Evolutionary conservation across 2,329 filamentous ascomycete species (phyloP), one percentile per base, ranked within the genome.

Genomic region (Phialocephala sp.): DNA sequence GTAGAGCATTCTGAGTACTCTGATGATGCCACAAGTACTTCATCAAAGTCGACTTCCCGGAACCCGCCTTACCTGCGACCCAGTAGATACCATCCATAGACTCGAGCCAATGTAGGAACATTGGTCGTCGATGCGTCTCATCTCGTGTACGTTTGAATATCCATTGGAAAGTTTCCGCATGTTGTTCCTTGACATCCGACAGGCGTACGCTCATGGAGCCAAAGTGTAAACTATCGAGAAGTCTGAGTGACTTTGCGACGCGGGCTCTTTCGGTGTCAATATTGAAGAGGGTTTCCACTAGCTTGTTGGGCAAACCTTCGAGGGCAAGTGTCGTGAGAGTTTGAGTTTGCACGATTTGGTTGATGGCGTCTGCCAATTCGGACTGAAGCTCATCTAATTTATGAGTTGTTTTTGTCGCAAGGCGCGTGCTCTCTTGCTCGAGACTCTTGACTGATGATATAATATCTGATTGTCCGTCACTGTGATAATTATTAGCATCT

Each of bases 31-130:
- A 58, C 4, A 72, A 36, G 55, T 66, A 69, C n/a, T 66, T 68
- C 60, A 72, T 68, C 2, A 72, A 45, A 6, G 69, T 72, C 1
- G 63, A 69, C 27, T 69, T 69, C 41, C 73, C 73, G 18, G 67
- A 65, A 12, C 61, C 65, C 8, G 70, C 59, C 15, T 68, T 70
- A 0, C 69, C 69, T 8, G 59, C 45, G 5, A 52, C n/a, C 45
- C 45, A 52, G n/a, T 22, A 52, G 45, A 52, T 52, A 2, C 45
- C 45, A 11, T 27, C 18, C 24, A 20, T 11, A 3, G 5, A 8
- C 45, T 52, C n/a, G n/a, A 52, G n/a, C 45, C 45, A 52, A 5
- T 20, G 2, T 2, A 20, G n/a, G n/a, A 52, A 52, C 5, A 3
- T 22, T n/a, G 45, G n/a, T 20, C 20, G n/a, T 20, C n/a, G 24